These are phyloP conservation scores for Vigna nakashimae DNA, from an alignment of 306 rosid genomes.

Conservation along the genomic window DNA sequence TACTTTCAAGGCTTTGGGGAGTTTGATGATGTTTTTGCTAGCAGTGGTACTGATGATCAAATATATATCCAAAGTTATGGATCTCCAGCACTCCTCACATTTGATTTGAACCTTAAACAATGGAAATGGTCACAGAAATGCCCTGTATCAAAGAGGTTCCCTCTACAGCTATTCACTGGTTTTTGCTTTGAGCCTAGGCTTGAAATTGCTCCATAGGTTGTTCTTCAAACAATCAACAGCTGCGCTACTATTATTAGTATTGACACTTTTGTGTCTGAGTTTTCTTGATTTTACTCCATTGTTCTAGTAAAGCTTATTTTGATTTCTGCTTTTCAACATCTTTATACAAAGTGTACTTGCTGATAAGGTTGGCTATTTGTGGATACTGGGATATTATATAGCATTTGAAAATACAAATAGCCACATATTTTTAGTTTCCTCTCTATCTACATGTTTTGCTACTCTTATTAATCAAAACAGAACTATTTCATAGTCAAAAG, in stretches of 20 bases:
- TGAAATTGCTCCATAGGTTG: constrained; percentile 72
- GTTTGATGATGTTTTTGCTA: constrained; percentile 91
- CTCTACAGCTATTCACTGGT: constrained; percentile 93
- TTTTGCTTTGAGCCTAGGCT: constrained; percentile 98
- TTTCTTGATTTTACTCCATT: constrained; percentile 38
- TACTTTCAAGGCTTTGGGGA: constrained; percentile 97
- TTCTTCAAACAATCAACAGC: constrained; percentile 40
- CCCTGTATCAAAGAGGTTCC: constrained; percentile 86
- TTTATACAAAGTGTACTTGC: constrained; percentile 66
- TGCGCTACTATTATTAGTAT: constrained; percentile 21
- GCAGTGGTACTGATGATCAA: constrained; percentile 84
- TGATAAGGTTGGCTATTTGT: constrained; percentile 61
- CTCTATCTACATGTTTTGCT: constrained; percentile 4
- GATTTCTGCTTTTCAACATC: constrained; percentile 49
- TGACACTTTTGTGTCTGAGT: constrained; percentile 33
- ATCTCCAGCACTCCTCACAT: constrained; percentile 84
- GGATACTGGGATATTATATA: constrained; percentile 58
- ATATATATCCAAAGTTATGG: constrained; percentile 95
- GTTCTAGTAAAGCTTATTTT: constrained; percentile 47
- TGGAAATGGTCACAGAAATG: constrained; percentile 99
- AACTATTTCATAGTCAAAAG: constrained; percentile 3
- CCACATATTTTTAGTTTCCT: constrained; percentile 17
- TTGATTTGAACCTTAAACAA: constrained; percentile 67
- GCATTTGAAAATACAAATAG: constrained; percentile 53
- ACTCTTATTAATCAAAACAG: constrained; percentile 16